phyloP scores from a whole-genome alignment of 768 basidiomycete species.

The Collybia mongolica region DNA sequence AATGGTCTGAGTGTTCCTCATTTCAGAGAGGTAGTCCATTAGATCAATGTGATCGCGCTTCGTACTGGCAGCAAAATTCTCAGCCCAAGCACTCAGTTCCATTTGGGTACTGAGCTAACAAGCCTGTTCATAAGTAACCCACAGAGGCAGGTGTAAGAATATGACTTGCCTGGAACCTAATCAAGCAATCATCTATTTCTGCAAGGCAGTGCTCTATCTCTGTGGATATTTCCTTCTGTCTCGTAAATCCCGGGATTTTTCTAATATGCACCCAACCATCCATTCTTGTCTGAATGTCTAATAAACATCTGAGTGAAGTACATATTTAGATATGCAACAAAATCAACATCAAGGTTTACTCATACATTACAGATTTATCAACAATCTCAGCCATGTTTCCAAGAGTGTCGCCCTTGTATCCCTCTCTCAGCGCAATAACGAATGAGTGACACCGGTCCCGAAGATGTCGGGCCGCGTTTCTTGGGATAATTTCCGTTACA shows the following conservation, averaged over 20 bases:
- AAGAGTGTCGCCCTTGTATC: conserved; percentile 8
- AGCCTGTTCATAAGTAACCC: no score
- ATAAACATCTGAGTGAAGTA: conserved; percentile 22
- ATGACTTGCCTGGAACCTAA: conserved; percentile 41
- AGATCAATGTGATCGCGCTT: conserved; percentile 44
- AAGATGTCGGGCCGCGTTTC: conserved; percentile 42
- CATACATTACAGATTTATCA: conserved; percentile 28
- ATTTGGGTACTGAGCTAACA: conserved; percentile 44
- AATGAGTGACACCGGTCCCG: conserved; percentile 45
- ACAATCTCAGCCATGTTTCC: conserved; percentile 30
- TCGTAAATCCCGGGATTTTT: conserved; percentile 40
- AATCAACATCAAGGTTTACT: conserved; percentile 9
- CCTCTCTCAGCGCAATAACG: conserved; percentile 35
- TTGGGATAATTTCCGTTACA: conserved; percentile 16
- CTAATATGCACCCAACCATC: conserved; percentile 40
- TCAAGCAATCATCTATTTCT: conserved; percentile 44
- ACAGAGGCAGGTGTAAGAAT: no score
- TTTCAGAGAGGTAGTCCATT: conserved; percentile 39
- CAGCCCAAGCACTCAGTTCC: conserved; percentile 49
- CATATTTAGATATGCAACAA: background rate
- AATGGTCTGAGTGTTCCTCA: conserved; percentile 38
- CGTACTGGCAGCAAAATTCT: conserved; percentile 34
- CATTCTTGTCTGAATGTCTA: conserved; percentile 37
- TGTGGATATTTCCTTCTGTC: conserved; percentile 28
- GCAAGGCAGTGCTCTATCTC: conserved; percentile 46